Conservation (phyloP, 306 rosid genomes). For the Rosa lucieae region DNA sequence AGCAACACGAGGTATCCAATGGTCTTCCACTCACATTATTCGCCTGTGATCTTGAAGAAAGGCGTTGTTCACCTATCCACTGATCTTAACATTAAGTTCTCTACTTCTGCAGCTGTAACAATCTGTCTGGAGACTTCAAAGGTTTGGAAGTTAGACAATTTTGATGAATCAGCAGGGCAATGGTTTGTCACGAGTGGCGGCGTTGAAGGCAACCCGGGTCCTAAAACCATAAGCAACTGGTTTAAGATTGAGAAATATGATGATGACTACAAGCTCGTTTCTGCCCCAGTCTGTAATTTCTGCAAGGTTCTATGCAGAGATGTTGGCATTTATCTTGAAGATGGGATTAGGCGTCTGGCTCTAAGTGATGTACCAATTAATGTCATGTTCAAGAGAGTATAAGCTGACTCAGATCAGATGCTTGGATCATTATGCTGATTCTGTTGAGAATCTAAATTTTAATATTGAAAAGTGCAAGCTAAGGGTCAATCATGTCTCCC, state of each 20-base stretch:
- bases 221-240: conserved; percentile 43
- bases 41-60: conserved; percentile 36
- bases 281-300: conserved; percentile 50
- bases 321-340: conserved; percentile 34
- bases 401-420: not conserved
- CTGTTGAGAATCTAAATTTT: not conserved
- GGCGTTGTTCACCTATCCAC: conserved; percentile 42
- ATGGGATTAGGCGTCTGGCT: conserved; percentile 35
- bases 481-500: not conserved
- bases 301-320: conserved; percentile 52
- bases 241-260: conserved; percentile 57
- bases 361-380: conserved; percentile 36
- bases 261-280: conserved; percentile 38
- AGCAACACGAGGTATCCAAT: conserved; percentile 28
- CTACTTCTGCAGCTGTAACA: not conserved
- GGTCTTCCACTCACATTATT: conserved; percentile 37
- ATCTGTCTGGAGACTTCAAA: conserved; percentile 33
- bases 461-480: not conserved
- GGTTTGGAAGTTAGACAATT: conserved; percentile 49
- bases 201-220: conserved; percentile 47
- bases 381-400: conserved; percentile 42
- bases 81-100: conserved; percentile 47
- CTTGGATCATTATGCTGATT: not conserved
- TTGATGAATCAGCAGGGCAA: conserved; percentile 31
- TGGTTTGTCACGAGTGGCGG: conserved; percentile 54